Evolutionary conservation across 441 rosid genomes (phyloP).

Genomic region (Jatropha podagrica): DNA sequence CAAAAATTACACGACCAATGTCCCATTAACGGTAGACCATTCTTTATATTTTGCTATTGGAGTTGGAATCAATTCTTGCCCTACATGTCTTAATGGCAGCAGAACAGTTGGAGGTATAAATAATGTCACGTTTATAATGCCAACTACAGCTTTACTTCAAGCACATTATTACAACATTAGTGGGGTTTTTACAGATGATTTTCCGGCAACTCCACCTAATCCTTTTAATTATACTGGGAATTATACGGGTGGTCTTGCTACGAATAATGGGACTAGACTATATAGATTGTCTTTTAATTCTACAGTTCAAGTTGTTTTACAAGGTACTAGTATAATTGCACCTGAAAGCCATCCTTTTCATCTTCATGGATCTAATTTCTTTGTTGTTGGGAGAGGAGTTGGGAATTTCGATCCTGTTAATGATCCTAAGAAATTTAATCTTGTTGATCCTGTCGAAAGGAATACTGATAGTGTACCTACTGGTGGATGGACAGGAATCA

Average conservation of each 20-base stretch:
- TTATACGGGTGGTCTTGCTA: slow-evolving; percentile 47
- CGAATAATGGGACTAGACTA: slow-evolving; percentile 60
- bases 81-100: slow-evolving; percentile 61
- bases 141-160: slow-evolving; percentile 58
- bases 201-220: slow-evolving; percentile 57
- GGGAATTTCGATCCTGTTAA: slow-evolving; percentile 63
- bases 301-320: slow-evolving; percentile 77
- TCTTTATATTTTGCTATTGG: slow-evolving; percentile 59
- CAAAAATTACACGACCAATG: slow-evolving; percentile 53
- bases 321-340: slow-evolving; percentile 65
- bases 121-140: slow-evolving; percentile 81
- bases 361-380: slow-evolving; percentile 84
- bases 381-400: slow-evolving; percentile 63
- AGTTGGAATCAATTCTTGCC: slow-evolving; percentile 64
- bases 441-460: slow-evolving; percentile 86
- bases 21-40: slow-evolving; percentile 65
- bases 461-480: slow-evolving; percentile 83
- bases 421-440: slow-evolving; percentile 63
- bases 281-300: slow-evolving; percentile 64
- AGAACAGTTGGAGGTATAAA: slow-evolving; percentile 61
- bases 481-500: slow-evolving; percentile 82
- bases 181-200: slow-evolving; percentile 83
- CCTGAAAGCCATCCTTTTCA: slow-evolving; percentile 85
- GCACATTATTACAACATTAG: slow-evolving; percentile 66
- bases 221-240: slow-evolving; percentile 66